Conservation (phyloP, 129 eudicot species). For the Flaveria brownii region DNA sequence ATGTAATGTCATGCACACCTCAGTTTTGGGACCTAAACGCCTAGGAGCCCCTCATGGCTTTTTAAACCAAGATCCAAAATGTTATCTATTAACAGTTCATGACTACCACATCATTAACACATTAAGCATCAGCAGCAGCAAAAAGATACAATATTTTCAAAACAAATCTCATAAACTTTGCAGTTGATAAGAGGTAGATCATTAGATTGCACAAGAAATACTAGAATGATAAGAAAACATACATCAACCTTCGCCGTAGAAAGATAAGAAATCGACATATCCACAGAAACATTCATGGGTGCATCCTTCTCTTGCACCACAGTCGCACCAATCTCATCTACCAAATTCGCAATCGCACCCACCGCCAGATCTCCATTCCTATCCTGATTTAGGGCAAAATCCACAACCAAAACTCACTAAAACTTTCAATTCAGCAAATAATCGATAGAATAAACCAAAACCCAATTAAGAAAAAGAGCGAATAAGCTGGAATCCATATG, state of each 20-base stretch:
- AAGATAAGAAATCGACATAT: constrained; percentile 42
- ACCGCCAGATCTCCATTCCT: constrained; percentile 46
- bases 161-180: background rate
- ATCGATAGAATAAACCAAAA: background rate
- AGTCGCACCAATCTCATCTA: constrained; percentile 40
- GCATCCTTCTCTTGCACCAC: constrained; percentile 37
- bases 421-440: background rate
- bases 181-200: background rate
- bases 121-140: constrained; percentile 1
- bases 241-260: constrained; percentile 37
- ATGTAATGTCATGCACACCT: too few species aligned
- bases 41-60: too few species aligned
- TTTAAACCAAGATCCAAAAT: background rate
- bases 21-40: too few species aligned
- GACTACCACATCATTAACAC: background rate
- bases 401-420: background rate
- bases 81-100: background rate
- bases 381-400: constrained; percentile 28
- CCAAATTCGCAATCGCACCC: constrained; percentile 41
- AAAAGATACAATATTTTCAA: background rate
- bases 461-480: background rate
- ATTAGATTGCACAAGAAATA: background rate
- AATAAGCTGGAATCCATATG: too few species aligned
- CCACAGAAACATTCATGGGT: constrained; percentile 42
- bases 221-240: constrained; percentile 6